Conservation (phyloP, 2,329 filamentous ascomycete species). For the Ceratocystis lukuohia region DNA sequence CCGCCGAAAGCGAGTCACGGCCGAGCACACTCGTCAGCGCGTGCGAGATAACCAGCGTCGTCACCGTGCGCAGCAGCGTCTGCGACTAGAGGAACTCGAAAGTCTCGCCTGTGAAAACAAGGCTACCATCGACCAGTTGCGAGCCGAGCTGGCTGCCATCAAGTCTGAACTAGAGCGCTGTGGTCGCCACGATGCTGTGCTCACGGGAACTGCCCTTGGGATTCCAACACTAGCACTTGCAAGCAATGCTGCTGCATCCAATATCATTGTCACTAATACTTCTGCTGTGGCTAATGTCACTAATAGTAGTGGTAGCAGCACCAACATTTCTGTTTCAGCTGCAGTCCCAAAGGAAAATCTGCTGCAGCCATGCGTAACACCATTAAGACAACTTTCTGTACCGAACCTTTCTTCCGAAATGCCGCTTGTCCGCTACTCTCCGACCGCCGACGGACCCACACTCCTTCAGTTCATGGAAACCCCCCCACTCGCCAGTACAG, state of each 20-base stretch:
- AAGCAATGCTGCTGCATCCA: background rate
- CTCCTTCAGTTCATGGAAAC: background rate
- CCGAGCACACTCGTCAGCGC: constrained; percentile 27
- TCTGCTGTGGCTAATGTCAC: background rate
- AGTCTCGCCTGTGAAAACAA: constrained; percentile 9
- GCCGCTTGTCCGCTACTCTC: background rate
- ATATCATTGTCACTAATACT: background rate
- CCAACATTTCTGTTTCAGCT: background rate
- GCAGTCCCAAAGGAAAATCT: background rate
- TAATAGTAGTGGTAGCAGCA: background rate
- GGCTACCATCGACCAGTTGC: constrained; percentile 9
- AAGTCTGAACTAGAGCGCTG: constrained; percentile 9
- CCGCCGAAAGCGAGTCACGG: constrained; percentile 20
- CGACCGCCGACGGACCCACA: background rate
- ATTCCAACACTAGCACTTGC: too few relatives aligned
- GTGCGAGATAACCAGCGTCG: constrained; percentile 40
- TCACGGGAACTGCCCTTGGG: background rate
- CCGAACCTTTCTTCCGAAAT: background rate
- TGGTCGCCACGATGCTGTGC: constrained; percentile 5
- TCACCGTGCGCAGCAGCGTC: constrained; percentile 33
- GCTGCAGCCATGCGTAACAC: background rate
- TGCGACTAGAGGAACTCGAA: constrained; percentile 27
- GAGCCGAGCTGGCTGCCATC: background rate
- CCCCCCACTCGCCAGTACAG: background rate
- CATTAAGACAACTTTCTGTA: background rate